These are phyloP conservation scores for Nothophytophthora sp. DNA, from an alignment of 352 stramenopile species.

Conservation along the genomic window DNA sequence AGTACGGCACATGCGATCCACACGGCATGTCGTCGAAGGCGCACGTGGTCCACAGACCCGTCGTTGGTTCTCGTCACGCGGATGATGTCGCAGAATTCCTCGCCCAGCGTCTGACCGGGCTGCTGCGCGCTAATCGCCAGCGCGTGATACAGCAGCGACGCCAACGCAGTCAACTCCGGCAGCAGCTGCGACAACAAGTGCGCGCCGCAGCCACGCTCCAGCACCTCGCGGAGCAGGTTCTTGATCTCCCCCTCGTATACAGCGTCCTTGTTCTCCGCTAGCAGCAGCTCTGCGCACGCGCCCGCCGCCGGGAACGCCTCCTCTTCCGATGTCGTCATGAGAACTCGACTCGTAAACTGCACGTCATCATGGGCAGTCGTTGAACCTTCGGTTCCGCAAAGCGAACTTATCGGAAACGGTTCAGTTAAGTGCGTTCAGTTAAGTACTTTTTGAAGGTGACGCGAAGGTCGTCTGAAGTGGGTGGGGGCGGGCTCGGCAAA, in stretches of 20 bases:
- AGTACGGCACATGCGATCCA: constrained; percentile 66
- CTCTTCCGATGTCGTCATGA: too few relatives aligned
- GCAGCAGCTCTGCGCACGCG: constrained; percentile 72
- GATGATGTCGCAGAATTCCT: constrained; percentile 88
- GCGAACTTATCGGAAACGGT: too few relatives aligned
- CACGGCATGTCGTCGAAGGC: constrained; percentile 36
- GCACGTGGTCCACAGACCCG: constrained; percentile 29
- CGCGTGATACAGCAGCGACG: constrained; percentile 69
- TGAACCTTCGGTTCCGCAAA: constrained; percentile 2
- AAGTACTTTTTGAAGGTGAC: too few relatives aligned
- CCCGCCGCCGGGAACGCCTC: constrained; percentile 55
- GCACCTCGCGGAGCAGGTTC: constrained; percentile 71
- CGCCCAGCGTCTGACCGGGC: constrained; percentile 81
- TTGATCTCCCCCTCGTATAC: constrained; percentile 77
- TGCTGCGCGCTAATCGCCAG: constrained; percentile 54
- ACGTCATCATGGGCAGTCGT: background rate
- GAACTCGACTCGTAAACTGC: too few relatives aligned
- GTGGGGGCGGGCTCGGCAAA: background rate
- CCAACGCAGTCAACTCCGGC: constrained; percentile 65
- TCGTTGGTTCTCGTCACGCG: constrained; percentile 39
- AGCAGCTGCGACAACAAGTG: constrained; percentile 81
- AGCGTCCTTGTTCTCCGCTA: constrained; percentile 71
- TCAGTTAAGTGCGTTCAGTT: background rate
- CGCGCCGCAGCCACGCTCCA: constrained; percentile 66
- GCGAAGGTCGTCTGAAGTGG: constrained; percentile 9